These are phyloP conservation scores for Acanthamoeba lenticulata DNA, from an alignment of 208 protist genomes.

Conservation along the genomic window DNA sequence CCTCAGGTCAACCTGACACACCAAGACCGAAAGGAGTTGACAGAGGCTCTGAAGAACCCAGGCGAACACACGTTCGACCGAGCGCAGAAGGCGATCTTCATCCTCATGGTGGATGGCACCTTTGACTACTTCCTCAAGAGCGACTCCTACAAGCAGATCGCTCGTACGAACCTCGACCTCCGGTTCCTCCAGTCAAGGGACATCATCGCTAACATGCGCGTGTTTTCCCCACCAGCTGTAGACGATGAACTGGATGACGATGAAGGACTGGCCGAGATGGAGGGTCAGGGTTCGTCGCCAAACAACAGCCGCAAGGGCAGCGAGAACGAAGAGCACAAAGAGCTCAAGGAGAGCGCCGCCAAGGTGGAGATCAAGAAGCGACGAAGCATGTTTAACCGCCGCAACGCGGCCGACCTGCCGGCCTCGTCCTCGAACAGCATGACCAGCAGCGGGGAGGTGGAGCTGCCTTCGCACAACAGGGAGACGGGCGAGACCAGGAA, in stretches of 20 bases:
- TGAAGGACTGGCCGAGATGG: too few species aligned
- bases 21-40: constrained; percentile 30
- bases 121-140: constrained; percentile 58
- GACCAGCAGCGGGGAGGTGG: background rate
- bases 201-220: too few species aligned
- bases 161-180: too few species aligned
- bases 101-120: constrained; percentile 59
- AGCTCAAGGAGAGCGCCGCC: background rate
- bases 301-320: background rate
- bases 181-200: too few species aligned
- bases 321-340: background rate
- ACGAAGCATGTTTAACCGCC: background rate
- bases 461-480: background rate
- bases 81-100: constrained; percentile 60
- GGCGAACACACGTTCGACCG: background rate
- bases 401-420: background rate
- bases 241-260: too few species aligned
- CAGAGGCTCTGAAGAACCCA: background rate
- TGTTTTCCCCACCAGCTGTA: too few species aligned
- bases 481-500: too few species aligned
- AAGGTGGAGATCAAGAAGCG: background rate
- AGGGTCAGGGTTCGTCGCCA: background rate
- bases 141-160: constrained; percentile 10
- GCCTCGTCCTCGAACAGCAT: background rate
- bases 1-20: constrained; percentile 25